Base-by-base conservation (phyloP, 2,329 filamentous ascomycete species). In the Trichoderma afroharzianum region DNA sequence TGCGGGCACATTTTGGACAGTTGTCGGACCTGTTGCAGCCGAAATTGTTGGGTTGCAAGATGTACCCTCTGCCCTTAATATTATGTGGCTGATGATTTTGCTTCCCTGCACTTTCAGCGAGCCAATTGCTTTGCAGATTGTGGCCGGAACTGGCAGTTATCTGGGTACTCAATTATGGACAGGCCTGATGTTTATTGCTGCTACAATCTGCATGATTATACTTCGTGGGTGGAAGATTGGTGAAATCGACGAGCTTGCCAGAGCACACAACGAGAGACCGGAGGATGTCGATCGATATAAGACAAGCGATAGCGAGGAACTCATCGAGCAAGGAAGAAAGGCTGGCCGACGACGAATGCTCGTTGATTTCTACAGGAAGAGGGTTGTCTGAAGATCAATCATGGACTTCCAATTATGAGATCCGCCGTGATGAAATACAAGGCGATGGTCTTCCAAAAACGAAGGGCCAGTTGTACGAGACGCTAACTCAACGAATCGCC, bases 21-120 rank as follows among this genome's bases (percentile, higher is more conserved):
- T 90, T 1, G 86, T 92, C 32, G 90, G 84, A 0, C 92, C 93
- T 0, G 88, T 95, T 7, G 88, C 88, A 6, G 91, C 91, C 3
- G 93, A 95, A 79, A 88, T 95, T 1, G 88, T 95, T 33, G 92
- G 92, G 0, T 79, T 95, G 5, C 86, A 87, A 71, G 82, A 92
- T 55, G 84, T 95, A 3, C 91, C 93, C 1, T 88, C 91, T 76
- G 87, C 83, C 0, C 80, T 95, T 50, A 92, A 89, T 68, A 84
- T 95, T 21, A 87, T 90, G 24, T 95, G 93, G 93, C 77, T 95
- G 30, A 84, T 90, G 6, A 85, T 95, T 18, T 88, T 91, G 6
- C 78, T 94, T 11, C 93, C 93, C 0, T 88, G 88, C 14, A 93
- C 91, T 0, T 94, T 91, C 74, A 86, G 88, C 47, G 88, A 91